Percentiles rank a stretch among this genome's conserved stretches.
Conservation (phyloP, 2,329 filamentous ascomycete genomes). For the Penicillium capsulatum region DNA sequence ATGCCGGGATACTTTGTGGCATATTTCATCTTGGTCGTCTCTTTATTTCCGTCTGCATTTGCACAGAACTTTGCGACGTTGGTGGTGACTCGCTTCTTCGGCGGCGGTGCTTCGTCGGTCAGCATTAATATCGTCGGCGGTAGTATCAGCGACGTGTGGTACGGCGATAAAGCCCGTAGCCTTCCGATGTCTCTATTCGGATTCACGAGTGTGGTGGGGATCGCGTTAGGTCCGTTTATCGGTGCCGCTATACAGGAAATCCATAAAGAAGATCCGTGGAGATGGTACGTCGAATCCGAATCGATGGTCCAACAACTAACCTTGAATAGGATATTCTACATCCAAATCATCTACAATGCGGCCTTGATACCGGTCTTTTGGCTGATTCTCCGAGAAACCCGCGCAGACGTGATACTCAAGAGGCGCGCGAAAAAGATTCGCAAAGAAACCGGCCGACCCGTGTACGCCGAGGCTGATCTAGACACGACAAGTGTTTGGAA, state of each 20-base stretch:
- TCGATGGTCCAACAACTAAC: background rate
- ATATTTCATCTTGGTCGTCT: constrained; percentile 41
- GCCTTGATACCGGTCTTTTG: constrained; percentile 41
- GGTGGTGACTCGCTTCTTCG: constrained; percentile 44
- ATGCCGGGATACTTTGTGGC: constrained; percentile 44
- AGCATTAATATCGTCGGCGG: constrained; percentile 41
- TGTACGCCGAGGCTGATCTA: constrained; percentile 28
- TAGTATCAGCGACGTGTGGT: constrained; percentile 38
- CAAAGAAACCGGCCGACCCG: constrained; percentile 30
- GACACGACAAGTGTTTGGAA: constrained; percentile 20
- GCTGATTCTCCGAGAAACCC: constrained; percentile 41
- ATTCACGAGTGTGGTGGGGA: constrained; percentile 42
- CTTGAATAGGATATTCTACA: constrained; percentile 40
- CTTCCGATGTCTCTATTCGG: constrained; percentile 44
- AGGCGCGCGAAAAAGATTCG: constrained; percentile 40
- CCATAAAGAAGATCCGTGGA: constrained; percentile 34
- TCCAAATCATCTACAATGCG: constrained; percentile 45
- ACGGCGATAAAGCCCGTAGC: constrained; percentile 37
- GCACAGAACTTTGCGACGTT: constrained; percentile 46
- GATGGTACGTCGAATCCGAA: constrained; percentile 33
- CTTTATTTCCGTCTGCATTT: constrained; percentile 42
- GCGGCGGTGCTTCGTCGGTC: constrained; percentile 43
- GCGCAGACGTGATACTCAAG: constrained; percentile 41
- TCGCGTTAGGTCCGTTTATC: constrained; percentile 45
- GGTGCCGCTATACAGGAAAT: constrained; percentile 39